Conservation (phyloP, 768 basidiomycete species). For the Boletus sp. region DNA sequence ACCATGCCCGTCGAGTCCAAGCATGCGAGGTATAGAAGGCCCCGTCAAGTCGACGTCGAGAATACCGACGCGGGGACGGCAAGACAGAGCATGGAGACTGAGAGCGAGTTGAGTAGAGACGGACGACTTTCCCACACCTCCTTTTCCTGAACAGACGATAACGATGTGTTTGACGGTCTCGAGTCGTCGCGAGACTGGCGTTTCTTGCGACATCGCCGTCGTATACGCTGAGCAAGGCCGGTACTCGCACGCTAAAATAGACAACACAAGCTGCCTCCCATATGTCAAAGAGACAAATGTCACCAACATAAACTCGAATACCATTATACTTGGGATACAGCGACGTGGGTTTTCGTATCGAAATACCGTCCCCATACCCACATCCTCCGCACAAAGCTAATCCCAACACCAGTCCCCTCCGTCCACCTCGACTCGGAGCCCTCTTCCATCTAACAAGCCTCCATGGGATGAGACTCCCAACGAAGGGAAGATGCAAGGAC, state of each 20-base stretch:
- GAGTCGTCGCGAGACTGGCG: conserved; percentile 70
- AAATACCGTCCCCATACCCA: conserved; percentile 1
- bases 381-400: neutral
- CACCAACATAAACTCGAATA: neutral
- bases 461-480: conserved; percentile 33
- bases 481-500: conserved; percentile 69
- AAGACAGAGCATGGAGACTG: conserved; percentile 69
- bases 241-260: neutral
- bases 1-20: conserved; percentile 80
- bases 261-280: too few species aligned
- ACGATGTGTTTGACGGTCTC: conserved; percentile 77
- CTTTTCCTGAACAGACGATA: conserved; percentile 93
- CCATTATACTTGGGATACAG: conserved; percentile 8
- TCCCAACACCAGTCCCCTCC: conserved; percentile 8
- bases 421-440: conserved; percentile 44
- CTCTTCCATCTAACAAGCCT: conserved; percentile 70
- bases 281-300: too few species aligned
- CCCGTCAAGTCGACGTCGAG: conserved; percentile 94
- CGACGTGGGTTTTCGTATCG: neutral
- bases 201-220: conserved; percentile 36
- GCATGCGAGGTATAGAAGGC: conserved; percentile 93
- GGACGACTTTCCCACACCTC: conserved; percentile 98
- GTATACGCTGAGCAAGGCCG: neutral
- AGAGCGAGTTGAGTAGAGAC: conserved; percentile 90
- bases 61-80: conserved; percentile 74